Evolutionary conservation across 768 basidiomycete species (phyloP), one percentile per base, ranked within the genome.

Genomic region (Leccinum broughii): DNA sequence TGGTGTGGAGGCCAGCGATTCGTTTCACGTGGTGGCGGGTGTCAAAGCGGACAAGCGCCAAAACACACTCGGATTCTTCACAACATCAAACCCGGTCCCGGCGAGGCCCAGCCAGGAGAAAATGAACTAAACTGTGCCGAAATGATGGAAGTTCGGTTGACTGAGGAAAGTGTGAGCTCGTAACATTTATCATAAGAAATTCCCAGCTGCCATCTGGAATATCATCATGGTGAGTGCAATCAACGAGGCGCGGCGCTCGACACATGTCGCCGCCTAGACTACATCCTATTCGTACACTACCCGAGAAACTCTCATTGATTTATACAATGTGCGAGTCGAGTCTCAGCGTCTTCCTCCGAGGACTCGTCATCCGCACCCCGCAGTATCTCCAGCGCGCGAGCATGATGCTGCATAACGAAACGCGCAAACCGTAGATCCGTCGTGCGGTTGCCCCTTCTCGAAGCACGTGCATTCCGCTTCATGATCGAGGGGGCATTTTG

Each of bases 401-500:
- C 64, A 56, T 70, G 75, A 64, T 72, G 76, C 22, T 64, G 75
- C 61, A 67, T 66, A 57, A 72, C 66, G 22, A 79, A 59, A 44
- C 68, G 70, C 6, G 76, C 66, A 4, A 76, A 59, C 49, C 70
- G 71, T 46, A 71, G 55, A 30, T 66, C 62, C 26, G 61, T 28
- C 26, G 62, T 58, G 46, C 60, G 70, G 54, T 68, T 65, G 34
- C 68, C 59, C 46, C 64, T 59, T 39, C 65, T 68, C 58, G 77
- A 66, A 39, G 72, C 69, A 46, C 79, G 77, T 14, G 69, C 68
- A 69, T 92, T 92, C n/a, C 72, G 75, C 56, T 77, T 70, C 35
- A 89, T 78, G 58, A 92, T 91, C 22, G 74, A 68, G 6, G 82
- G 75, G 2, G 83, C 83, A 59, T 83, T 77, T 24, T 70, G 66